Evolutionary conservation across 2,329 filamentous ascomycete genomes (phyloP), one percentile per base, ranked within the genome.

Genomic region (Sclerotinia minor): DNA sequence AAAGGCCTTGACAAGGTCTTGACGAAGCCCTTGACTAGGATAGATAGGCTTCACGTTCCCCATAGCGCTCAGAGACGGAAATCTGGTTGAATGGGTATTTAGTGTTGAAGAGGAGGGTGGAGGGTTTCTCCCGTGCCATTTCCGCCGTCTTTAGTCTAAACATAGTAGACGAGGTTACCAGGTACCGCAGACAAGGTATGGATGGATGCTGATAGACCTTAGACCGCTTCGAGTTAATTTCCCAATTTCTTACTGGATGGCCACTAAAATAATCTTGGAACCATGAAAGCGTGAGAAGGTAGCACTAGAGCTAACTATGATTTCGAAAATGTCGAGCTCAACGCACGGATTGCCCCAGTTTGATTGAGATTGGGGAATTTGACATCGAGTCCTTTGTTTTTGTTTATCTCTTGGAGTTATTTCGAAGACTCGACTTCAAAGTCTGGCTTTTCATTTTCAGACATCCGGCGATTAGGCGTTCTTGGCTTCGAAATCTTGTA

Each of bases 11-110:
- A 32, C 32, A 32, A 32, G 32, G 32, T 6, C 35, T 35, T 35
- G 35, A 35, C 35, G 2, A 35, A 8, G 35, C 35, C 35, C 7
- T 35, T n/a, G n/a, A 61, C 64, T 41, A 44, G 55, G 64, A 44
- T 67, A 65, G 19, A 59, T 41, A 67, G 32, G 21, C 44, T 50
- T 67, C 55, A 67, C 55, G 64, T 61, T 50, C 55, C 55, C 26
- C 47, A 66, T 52, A 66, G 41, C 44, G 53, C 44, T 58, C 64
- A 59, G 41, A 47, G 64, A 24, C 32, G 24, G 32, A 61, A 61
- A 17, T 41, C 47, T 67, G 55, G 55, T 47, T 67, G 45, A 21
- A 44, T 60, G 3, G 38, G 9, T 38, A 38, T 2, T 5, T 4
- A 47, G 41, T 19, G 49, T 65, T 65, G 59, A 15, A 35, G 32